Evolutionary conservation across 768 basidiomycete genomes (phyloP).

Genomic region (Boletus sp.): DNA sequence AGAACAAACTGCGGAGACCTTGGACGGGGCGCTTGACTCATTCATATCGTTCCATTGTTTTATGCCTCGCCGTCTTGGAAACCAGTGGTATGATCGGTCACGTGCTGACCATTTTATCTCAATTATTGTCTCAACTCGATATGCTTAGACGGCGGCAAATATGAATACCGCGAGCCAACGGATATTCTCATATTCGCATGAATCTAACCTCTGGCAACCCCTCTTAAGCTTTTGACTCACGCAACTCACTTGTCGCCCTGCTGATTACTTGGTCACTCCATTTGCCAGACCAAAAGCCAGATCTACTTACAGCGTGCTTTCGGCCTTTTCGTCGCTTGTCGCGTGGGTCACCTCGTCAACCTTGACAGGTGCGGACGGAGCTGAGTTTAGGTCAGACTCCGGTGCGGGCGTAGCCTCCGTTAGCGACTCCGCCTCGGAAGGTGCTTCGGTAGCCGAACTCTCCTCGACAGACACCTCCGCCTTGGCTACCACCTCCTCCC

Average conservation of each 20-base stretch:
- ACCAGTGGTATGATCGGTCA: neutral
- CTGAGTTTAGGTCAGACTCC: slow-evolving; percentile 1
- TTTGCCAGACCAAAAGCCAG: neutral
- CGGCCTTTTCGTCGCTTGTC: slow-evolving; percentile 4
- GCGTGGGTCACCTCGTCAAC: slow-evolving; percentile 2
- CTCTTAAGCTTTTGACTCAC: slow-evolving; percentile 10
- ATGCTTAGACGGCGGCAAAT: neutral
- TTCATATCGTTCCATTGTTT: neutral
- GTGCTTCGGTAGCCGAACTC: neutral
- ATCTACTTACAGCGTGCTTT: slow-evolving; percentile 15
- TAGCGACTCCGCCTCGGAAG: neutral
- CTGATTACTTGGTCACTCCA: slow-evolving; percentile 4
- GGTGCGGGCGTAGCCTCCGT: neutral
- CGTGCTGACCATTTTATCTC: neutral
- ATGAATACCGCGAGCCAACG: neutral
- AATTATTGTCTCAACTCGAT: neutral
- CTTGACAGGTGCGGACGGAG: neutral
- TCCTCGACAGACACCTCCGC: neutral
- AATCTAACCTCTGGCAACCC: neutral
- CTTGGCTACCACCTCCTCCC: slow-evolving; percentile 21
- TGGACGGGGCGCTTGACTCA: neutral
- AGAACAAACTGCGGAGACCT: neutral
- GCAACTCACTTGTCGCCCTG: slow-evolving; percentile 1
- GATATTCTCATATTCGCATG: neutral
- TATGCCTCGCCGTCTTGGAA: slow-evolving; percentile 9